These are phyloP conservation scores for Cyclotella sp. DNA, from an alignment of 108 stramenopile species.

Conservation along the genomic window DNA sequence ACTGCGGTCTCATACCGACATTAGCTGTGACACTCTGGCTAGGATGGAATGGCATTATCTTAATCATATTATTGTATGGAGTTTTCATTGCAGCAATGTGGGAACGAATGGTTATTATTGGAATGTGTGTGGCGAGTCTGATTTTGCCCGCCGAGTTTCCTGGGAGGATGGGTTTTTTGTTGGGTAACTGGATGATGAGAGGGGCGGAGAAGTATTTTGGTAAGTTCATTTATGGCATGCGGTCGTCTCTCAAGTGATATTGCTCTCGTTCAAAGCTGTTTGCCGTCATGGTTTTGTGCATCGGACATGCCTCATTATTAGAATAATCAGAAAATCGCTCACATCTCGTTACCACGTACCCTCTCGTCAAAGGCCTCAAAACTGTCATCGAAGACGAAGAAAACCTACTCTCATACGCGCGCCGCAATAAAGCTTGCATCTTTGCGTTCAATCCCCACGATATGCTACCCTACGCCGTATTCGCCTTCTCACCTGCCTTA, in stretches of 20 bases:
- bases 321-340: no score
- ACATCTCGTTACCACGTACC: neutral
- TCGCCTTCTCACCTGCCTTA: conserved; percentile 51
- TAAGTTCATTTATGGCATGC: conserved; percentile 7
- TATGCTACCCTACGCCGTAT: conserved; percentile 57
- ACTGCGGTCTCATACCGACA: conserved; percentile 33
- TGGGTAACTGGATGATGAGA: conserved; percentile 56
- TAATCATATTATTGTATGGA: conserved; percentile 30
- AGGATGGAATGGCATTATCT: conserved; percentile 47
- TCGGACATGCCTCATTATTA: no score
- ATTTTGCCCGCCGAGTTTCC: conserved; percentile 50
- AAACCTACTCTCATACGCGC: conserved; percentile 31
- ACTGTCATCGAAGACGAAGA: conserved; percentile 61
- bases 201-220: conserved; percentile 60
- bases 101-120: conserved; percentile 37
- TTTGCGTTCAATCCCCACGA: conserved; percentile 65
- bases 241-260: neutral
- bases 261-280: neutral
- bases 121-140: conserved; percentile 24
- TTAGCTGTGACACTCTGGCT: conserved; percentile 51
- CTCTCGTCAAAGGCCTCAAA: conserved; percentile 42
- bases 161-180: conserved; percentile 25
- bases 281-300: neutral
- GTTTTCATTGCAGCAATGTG: conserved; percentile 31
- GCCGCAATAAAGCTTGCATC: conserved; percentile 48